Evolutionary conservation across 2,329 filamentous ascomycete species (phyloP).

Genomic region (Xylariaceae sp.): DNA sequence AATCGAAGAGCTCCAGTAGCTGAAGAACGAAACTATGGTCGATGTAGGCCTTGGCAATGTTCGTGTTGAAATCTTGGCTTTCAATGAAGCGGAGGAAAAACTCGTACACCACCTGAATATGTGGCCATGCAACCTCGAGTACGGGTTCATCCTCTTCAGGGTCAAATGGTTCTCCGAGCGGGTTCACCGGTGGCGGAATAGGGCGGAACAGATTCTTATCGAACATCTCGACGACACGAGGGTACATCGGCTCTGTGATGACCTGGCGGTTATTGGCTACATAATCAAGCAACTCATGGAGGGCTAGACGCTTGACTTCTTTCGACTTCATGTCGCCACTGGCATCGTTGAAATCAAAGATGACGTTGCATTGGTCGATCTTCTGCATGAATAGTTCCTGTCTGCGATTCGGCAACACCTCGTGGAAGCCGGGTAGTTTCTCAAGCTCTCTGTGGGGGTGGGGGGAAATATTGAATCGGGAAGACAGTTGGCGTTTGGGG

Average conservation of each 20-base stretch:
- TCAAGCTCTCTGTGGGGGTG: conserved; percentile 94
- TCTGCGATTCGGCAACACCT: conserved; percentile 88
- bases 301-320: conserved; percentile 93
- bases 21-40: conserved; percentile 97
- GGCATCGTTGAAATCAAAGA: conserved; percentile 99
- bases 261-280: conserved; percentile 98
- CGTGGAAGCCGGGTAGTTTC: conserved; percentile 95
- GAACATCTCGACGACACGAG: conserved; percentile 98
- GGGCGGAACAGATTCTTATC: conserved; percentile 97
- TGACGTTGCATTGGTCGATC: conserved; percentile 99
- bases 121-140: conserved; percentile 95
- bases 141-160: conserved; percentile 98
- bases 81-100: conserved; percentile 99
- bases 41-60: conserved; percentile 98
- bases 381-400: conserved; percentile 99
- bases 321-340: conserved; percentile 99
- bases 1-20: conserved; percentile 96
- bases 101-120: conserved; percentile 99
- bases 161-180: conserved; percentile 96
- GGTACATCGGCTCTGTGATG: conserved; percentile 98
- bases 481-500: conserved; percentile 94
- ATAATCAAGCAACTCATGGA: conserved; percentile 95
- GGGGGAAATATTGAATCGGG: conserved; percentile 94
- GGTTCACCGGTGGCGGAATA: conserved; percentile 94
- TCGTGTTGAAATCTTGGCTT: conserved; percentile 99